Conservation (phyloP, 2,329 filamentous ascomycete genomes). For the Fusarium coffeatum region DNA sequence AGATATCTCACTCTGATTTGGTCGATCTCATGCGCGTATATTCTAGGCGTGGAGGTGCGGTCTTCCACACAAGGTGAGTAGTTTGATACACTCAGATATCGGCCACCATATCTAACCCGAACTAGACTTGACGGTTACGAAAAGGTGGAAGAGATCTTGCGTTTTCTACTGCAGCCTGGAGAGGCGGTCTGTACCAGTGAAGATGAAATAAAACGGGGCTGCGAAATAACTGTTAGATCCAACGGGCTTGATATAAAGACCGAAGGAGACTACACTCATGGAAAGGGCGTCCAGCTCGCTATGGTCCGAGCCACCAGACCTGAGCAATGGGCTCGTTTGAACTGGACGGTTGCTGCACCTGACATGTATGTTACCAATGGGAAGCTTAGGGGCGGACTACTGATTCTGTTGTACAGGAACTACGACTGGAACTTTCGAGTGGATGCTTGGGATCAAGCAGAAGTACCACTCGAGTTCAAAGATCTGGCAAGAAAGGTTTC, state of each 20-base stretch:
- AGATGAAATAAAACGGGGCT: conserved; percentile 25
- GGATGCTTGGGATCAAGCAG: conserved; percentile 40
- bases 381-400: background rate
- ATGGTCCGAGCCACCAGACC: conserved; percentile 37
- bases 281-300: conserved; percentile 35
- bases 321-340: conserved; percentile 43
- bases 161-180: conserved; percentile 24
- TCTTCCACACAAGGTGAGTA: conserved; percentile 47
- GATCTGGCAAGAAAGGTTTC: conserved; percentile 39
- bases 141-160: conserved; percentile 34
- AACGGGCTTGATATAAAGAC: conserved; percentile 40
- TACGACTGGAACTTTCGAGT: conserved; percentile 53
- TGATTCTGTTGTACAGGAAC: conserved; percentile 39
- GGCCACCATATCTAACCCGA: conserved; percentile 13
- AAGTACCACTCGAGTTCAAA: conserved; percentile 35
- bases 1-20: conserved; percentile 45
- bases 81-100: background rate
- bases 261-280: conserved; percentile 18
- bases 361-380: conserved; percentile 49
- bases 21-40: conserved; percentile 44
- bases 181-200: conserved; percentile 24
- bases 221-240: conserved; percentile 38
- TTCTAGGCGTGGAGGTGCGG: conserved; percentile 47
- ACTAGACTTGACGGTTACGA: conserved; percentile 28
- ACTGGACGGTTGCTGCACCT: conserved; percentile 52